phyloP scores from a whole-genome alignment of 2,329 filamentous ascomycete species.

The Colletotrichum cordylinicola region DNA sequence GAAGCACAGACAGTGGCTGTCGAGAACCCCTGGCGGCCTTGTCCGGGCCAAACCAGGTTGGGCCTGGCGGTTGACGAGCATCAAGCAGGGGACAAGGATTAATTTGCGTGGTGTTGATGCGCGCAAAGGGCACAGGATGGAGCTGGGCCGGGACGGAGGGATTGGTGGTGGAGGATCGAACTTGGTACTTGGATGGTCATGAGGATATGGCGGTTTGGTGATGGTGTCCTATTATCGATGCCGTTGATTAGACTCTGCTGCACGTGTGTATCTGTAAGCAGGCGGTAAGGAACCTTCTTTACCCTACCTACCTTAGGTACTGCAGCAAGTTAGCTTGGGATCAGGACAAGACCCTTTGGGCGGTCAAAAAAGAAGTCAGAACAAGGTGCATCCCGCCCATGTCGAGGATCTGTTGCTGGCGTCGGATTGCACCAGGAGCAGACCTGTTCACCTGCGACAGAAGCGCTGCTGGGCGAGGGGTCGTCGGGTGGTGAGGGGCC shows the following conservation, averaged over 20 bases:
- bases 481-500: background rate
- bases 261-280: background rate
- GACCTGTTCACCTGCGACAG: slow-evolving; percentile 13
- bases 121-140: background rate
- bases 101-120: background rate
- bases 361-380: background rate
- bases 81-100: slow-evolving; percentile 9
- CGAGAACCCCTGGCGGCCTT: slow-evolving; percentile 17
- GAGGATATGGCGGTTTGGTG: background rate
- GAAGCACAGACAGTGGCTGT: slow-evolving; percentile 22
- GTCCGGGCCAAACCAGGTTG: slow-evolving; percentile 16
- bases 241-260: slow-evolving; percentile 5
- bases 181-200: background rate
- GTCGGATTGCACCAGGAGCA: slow-evolving; percentile 8
- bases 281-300: background rate
- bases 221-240: background rate
- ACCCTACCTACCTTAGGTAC: background rate
- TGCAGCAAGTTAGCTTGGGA: background rate
- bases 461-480: background rate
- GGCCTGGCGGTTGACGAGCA: slow-evolving; percentile 21
- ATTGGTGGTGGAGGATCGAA: background rate
- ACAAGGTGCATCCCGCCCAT: background rate
- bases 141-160: background rate
- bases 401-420: slow-evolving; percentile 11
- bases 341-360: background rate